A percentile compares a stretch with the other conserved stretches of the same genome.
These are phyloP conservation scores for Morella rubra DNA, from an alignment of 306 rosid species.

Conservation along the genomic window DNA sequence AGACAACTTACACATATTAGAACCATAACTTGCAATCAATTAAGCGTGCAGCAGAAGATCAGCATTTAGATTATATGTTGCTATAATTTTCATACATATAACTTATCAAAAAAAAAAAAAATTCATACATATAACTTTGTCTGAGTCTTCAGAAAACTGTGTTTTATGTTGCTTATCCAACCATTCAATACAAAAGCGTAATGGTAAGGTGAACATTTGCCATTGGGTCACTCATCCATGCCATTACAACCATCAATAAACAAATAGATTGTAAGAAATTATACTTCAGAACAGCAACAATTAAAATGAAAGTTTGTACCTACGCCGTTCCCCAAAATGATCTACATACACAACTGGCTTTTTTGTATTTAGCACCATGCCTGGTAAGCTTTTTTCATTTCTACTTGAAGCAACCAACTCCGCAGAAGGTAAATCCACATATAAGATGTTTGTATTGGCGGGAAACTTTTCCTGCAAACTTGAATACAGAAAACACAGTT, in stretches of 20 bases:
- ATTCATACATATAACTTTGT: background rate
- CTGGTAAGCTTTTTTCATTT: slow-evolving; percentile 74
- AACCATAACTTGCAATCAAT: background rate
- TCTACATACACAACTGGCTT: slow-evolving; percentile 68
- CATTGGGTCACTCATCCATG: background rate
- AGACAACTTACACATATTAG: background rate
- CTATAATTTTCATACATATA: too few species aligned
- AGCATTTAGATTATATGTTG: background rate
- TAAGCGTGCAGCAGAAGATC: background rate
- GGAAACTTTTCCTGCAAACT: slow-evolving; percentile 90
- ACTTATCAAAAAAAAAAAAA: too few species aligned
- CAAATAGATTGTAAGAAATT: too few species aligned
- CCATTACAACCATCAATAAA: too few species aligned
- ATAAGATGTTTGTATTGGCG: slow-evolving; percentile 93
- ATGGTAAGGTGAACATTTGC: background rate
- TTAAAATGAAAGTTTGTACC: slow-evolving; percentile 43
- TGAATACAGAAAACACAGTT: slow-evolving; percentile 47
- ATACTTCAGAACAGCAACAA: background rate
- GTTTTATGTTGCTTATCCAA: background rate
- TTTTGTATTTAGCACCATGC: slow-evolving; percentile 92
- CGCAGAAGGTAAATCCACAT: slow-evolving; percentile 82
- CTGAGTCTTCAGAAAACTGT: background rate
- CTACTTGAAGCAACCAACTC: slow-evolving; percentile 74
- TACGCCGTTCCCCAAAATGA: slow-evolving; percentile 59
- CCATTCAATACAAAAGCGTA: background rate